Percentiles rank a stretch among this genome's conserved stretches.
Evolutionary conservation across 2,329 filamentous ascomycete genomes (phyloP).

Genomic region (Leptosphaerulina australis): DNA sequence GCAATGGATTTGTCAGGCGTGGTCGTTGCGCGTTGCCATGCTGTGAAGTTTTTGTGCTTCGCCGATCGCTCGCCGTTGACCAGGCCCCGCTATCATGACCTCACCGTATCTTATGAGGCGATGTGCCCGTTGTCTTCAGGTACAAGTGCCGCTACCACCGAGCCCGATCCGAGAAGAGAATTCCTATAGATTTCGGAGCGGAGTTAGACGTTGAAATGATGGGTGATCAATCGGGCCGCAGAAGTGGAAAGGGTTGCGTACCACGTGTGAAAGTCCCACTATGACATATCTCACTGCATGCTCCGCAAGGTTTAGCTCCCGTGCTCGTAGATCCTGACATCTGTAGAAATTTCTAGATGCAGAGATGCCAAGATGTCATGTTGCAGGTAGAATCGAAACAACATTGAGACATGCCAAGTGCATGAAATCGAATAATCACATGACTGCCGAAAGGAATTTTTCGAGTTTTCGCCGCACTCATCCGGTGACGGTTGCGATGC

Average conservation of each 20-base stretch:
- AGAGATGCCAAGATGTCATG: background rate
- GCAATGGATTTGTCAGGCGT: slow-evolving; percentile 30
- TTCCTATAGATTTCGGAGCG: slow-evolving; percentile 6
- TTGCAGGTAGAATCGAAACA: background rate
- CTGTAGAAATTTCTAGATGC: background rate
- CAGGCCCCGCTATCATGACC: slow-evolving; percentile 24
- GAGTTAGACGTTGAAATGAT: slow-evolving; percentile 4
- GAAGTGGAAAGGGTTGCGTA: background rate
- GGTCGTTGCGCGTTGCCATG: slow-evolving; percentile 19
- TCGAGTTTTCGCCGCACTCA: background rate
- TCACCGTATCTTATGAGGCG: slow-evolving; percentile 10
- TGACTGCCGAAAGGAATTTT: background rate
- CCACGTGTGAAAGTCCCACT: slow-evolving; percentile 11
- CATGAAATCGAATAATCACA: background rate
- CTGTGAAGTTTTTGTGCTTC: slow-evolving; percentile 30
- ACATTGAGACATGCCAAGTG: background rate
- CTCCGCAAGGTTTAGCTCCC: slow-evolving; percentile 13
- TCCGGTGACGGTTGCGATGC: background rate
- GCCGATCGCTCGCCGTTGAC: slow-evolving; percentile 32
- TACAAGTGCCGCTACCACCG: slow-evolving; percentile 8
- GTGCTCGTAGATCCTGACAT: slow-evolving; percentile 6
- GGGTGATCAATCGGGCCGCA: slow-evolving; percentile 6
- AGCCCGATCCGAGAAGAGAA: slow-evolving; percentile 12
- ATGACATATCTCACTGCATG: slow-evolving; percentile 5
- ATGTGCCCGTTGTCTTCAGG: slow-evolving; percentile 3